Base-by-base conservation (phyloP, 345 rosid species). In the Trapa incisa region DNA sequence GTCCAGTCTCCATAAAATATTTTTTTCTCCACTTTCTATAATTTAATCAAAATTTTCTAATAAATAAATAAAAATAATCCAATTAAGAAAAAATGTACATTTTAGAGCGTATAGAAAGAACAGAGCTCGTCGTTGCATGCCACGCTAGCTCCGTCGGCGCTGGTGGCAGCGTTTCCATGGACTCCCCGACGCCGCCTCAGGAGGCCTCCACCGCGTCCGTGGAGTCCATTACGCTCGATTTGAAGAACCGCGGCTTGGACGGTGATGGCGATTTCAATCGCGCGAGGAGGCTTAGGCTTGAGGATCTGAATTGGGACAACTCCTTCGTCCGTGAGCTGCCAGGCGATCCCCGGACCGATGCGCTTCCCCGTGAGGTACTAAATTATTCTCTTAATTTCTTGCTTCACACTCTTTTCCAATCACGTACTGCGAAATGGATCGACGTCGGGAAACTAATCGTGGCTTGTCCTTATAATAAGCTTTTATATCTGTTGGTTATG, bases 261-360 rank as follows among this genome's bases (percentile, higher is more conserved):
- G 67, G 65, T 38, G 74, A 74, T 57, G 75, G 66, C 35, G 68
- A 48, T 37, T 47, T 43, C 35, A 64, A 29, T 57, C 63, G 16
- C 47, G 72, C 60, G 45, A 66, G 36, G 65, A 82, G 72, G 64
- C 50, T 74, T 71, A 78, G 60, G 67, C 86, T 94, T 35, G 88
- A 94, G 67, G 96, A 87, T 75, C 91, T 89, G 68, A 82, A 81
- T 50, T 94, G 97, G 97, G 93, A 94, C 73, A 79, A 91, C 70
- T 94, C 99, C 5, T 91, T 94, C 71, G 89, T 91, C 68, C 73
- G 80, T 71, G 96, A 80, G 64, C 64, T 94, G 80, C 99, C 99
- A 15, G 96, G 91, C 61, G 99, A 94, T 76, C 80, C 90, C 0
- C 76, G 87, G 73, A 82, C 67, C 73, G 91, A 89, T 73, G 67